Evolutionary conservation across 352 stramenopile genomes (phyloP), one percentile per base, ranked within the genome.

Genomic region (Elongisporangium senticosum): DNA sequence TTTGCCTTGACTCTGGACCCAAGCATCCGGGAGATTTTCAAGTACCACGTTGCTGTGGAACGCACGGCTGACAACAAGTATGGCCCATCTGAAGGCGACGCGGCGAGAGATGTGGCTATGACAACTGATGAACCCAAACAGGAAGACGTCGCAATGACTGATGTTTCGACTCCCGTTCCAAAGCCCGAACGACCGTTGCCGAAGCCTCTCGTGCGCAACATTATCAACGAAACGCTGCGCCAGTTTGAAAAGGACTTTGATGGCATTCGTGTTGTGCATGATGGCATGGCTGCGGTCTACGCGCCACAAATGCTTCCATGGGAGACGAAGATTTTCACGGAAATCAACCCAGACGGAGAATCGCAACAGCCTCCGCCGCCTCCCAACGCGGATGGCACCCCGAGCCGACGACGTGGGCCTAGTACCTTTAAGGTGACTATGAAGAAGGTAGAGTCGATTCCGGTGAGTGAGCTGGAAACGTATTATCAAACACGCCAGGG

Each of bases 41-140:
- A 90, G 58, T 93, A 93, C 55, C 78, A 89, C 57, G 75, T 88
- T 22, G 57, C 75, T 4, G 79, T 93, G 5, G 69, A 80, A 26
- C 76, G 75, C 10, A 76, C 74, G 17, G 59, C 56, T n/a, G 64
- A 75, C 52, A 57, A 59, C 14, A 84, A 77, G 52, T 88, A 90
- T 49, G 80, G 77, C n/a, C 74, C 75, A 19, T 62, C 67, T 53
- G 64, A 48, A 20, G 57, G 53, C 13, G 72, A 64, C n/a, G 63
- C 47, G 4, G 48, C 75, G 40, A 83, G 83, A 56, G 70, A 81
- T 53, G 72, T 72, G 14, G 51, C 65, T 0, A 77, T 76, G 68
- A 65, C 56, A n/a, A 39, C 28, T 22, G 70, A 67, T 20, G 71
- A 77, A 14, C 54, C 52, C 0, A 77, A 77, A 51, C 55, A 75